These are phyloP conservation scores for Dactylellina drechsleri DNA, from an alignment of 2,329 filamentous ascomycete genomes.

Conservation along the genomic window DNA sequence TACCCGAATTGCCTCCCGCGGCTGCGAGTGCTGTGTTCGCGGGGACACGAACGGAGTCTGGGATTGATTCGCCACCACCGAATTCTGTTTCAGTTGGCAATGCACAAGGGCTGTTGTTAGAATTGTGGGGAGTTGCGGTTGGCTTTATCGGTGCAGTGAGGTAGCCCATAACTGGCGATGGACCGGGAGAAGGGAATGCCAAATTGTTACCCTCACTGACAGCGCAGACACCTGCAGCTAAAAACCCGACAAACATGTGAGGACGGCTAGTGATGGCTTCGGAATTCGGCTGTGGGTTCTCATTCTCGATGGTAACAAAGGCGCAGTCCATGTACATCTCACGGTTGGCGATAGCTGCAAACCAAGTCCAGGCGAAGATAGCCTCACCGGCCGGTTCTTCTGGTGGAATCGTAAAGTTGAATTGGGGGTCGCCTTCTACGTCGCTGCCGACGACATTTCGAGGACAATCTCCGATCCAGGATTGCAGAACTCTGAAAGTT, in stretches of 20 bases:
- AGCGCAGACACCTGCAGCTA: constrained; percentile 15
- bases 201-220: constrained; percentile 24
- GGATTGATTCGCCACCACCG: constrained; percentile 31
- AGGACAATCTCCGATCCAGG: constrained; percentile 86
- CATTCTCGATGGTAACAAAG: constrained; percentile 70
- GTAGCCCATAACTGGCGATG: neutral
- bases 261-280: constrained; percentile 6
- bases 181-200: constrained; percentile 39
- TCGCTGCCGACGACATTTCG: constrained; percentile 62
- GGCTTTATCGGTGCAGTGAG: no score
- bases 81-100: neutral
- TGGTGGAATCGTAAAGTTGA: constrained; percentile 73
- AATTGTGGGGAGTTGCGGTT: no score
- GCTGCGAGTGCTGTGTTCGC: neutral
- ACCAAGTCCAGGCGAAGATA: constrained; percentile 71
- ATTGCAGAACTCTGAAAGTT: constrained; percentile 89
- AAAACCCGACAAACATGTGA: constrained; percentile 39
- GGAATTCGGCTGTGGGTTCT: constrained; percentile 3
- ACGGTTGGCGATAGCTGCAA: constrained; percentile 79
- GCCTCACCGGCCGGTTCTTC: constrained; percentile 53
- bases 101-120: no score
- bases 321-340: constrained; percentile 92
- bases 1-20: neutral
- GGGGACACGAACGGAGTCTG: neutral
- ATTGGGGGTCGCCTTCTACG: constrained; percentile 67